Conservation (phyloP, 1,284 basidiomycete genomes). For the Agroathelia rolfsii region DNA sequence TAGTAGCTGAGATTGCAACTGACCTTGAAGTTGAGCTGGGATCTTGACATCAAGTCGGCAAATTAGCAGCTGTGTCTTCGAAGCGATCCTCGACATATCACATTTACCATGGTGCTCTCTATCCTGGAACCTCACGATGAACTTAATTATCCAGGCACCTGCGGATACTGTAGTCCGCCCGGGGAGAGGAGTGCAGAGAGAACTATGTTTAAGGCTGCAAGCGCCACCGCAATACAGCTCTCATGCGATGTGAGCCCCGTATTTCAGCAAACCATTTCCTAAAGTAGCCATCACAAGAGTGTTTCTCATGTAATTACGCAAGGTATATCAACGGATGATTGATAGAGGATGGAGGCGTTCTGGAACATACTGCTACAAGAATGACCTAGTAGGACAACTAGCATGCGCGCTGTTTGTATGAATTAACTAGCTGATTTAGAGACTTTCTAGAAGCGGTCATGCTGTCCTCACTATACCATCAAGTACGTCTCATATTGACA, state of each 20-base stretch:
- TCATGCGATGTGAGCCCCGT: slow-evolving; percentile 40
- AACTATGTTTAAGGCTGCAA: slow-evolving; percentile 26
- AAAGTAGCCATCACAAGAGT: slow-evolving; percentile 2
- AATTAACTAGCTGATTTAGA: too few relatives aligned
- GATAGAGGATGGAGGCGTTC: slow-evolving; percentile 87
- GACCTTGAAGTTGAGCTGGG: too few relatives aligned
- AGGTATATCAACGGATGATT: slow-evolving; percentile 76
- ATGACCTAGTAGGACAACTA: too few relatives aligned
- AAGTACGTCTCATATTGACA: slow-evolving; percentile 33
- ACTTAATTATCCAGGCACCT: too few relatives aligned
- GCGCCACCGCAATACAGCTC: slow-evolving; percentile 25
- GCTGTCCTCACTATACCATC: slow-evolving; percentile 92
- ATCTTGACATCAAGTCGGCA: too few relatives aligned
- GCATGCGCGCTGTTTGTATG: too few relatives aligned
- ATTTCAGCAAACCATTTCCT: slow-evolving; percentile 1
- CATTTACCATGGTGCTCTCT: too few relatives aligned
- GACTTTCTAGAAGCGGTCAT: slow-evolving; percentile 62
- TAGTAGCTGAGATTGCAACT: too few relatives aligned
- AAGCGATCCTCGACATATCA: too few relatives aligned
- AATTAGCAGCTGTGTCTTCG: too few relatives aligned
- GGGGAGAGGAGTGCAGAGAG: slow-evolving; percentile 23
- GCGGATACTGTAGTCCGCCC: slow-evolving; percentile 32
- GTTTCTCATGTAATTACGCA: slow-evolving; percentile 4
- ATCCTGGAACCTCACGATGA: too few relatives aligned
- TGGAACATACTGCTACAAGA: slow-evolving; percentile 76